Evolutionary conservation across 352 stramenopile genomes (phyloP).

Genomic region (Pythium aristosporum): DNA sequence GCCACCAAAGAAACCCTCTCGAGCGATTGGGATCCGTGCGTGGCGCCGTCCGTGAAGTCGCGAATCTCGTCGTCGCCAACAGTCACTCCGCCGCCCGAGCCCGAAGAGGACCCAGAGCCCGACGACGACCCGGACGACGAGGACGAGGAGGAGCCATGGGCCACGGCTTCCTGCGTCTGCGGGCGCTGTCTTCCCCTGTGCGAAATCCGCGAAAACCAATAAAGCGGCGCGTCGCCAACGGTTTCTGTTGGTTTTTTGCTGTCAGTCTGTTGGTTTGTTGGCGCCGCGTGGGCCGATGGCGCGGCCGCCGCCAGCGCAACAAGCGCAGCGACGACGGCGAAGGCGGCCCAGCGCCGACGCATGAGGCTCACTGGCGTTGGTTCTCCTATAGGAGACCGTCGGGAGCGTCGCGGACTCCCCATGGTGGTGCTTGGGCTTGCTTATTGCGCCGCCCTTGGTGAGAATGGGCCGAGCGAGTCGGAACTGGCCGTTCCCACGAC

Average conservation of each 20-base stretch:
- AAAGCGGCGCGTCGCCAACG: not conserved
- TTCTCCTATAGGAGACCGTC: not conserved
- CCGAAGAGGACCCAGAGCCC: constrained; percentile 1
- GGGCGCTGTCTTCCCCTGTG: not conserved
- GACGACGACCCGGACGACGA: constrained; percentile 8
- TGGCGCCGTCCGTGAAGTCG: not conserved
- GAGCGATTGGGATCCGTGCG: not conserved
- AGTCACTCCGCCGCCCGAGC: not conserved
- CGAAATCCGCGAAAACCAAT: not conserved
- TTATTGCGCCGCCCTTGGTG: not conserved
- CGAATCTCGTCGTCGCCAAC: constrained; percentile 3
- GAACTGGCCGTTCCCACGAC: not conserved
- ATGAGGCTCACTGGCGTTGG: not conserved
- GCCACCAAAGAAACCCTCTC: not conserved
- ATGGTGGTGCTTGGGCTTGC: constrained; percentile 1
- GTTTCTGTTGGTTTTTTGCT: not conserved
- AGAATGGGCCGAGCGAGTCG: not conserved
- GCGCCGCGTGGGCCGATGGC: not conserved
- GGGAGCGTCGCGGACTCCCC: not conserved
- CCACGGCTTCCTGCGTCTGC: not conserved
- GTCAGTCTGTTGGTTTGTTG: not conserved
- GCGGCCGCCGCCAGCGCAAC: not conserved
- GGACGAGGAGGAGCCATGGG: constrained; percentile 4
- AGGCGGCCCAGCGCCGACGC: not conserved
- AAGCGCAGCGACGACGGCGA: not conserved